Evolutionary conservation across 2,329 filamentous ascomycete genomes (phyloP).

Genomic region (Xylaria sp.): DNA sequence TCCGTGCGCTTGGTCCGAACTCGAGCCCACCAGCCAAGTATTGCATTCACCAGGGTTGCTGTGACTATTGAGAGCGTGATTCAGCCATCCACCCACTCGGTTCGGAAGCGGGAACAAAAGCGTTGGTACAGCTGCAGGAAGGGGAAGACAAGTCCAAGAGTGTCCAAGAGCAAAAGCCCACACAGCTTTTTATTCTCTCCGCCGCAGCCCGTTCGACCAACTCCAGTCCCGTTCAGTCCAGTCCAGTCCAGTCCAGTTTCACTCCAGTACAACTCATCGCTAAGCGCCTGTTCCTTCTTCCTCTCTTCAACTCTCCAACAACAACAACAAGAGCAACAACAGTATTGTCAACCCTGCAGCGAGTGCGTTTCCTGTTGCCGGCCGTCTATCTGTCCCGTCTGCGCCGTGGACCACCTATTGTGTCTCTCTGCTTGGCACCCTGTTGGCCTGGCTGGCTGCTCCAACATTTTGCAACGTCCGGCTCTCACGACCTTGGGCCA

Average conservation of each 20-base stretch:
- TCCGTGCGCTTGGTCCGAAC: conserved; percentile 19
- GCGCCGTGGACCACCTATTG: background rate
- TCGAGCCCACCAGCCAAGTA: conserved; percentile 15
- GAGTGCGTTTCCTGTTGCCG: background rate
- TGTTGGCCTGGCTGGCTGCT: conserved; percentile 9
- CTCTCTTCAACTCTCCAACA: background rate
- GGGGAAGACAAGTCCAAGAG: background rate
- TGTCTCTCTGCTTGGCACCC: conserved; percentile 6
- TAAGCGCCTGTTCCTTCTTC: background rate
- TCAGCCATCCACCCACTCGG: conserved; percentile 28
- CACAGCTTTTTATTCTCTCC: background rate
- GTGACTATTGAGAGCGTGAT: conserved; percentile 31
- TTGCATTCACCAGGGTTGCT: conserved; percentile 20
- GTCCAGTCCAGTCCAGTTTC: background rate
- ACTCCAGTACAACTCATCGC: background rate
- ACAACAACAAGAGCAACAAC: background rate
- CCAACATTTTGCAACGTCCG: conserved; percentile 21
- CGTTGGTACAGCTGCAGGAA: conserved; percentile 1
- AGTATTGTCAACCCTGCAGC: conserved; percentile 4
- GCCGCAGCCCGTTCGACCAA: background rate
- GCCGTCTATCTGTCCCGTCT: background rate
- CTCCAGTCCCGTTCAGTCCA: background rate
- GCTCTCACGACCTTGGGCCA: conserved; percentile 8
- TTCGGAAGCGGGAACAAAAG: conserved; percentile 19
- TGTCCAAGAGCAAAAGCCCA: conserved; percentile 7